Evolutionary conservation across 495 filamentous ascomycete species (phyloP).

Genomic region (Annulohypoxylon moriforme): DNA sequence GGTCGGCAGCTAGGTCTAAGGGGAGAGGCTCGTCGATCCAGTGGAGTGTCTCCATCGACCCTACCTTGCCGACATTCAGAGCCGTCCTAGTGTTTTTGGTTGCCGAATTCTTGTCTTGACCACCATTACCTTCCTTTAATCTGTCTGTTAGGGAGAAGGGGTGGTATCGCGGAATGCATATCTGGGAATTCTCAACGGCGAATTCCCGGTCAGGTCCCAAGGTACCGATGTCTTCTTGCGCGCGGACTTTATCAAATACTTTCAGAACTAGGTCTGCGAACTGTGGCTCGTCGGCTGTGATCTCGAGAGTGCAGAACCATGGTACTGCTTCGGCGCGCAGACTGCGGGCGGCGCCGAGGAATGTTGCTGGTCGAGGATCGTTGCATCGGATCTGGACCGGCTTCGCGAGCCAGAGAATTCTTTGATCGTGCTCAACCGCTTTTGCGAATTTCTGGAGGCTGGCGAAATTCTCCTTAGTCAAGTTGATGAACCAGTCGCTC

Average conservation of each 20-base stretch:
- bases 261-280: slow-evolving; percentile 29
- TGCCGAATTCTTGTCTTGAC: not conserved
- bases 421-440: slow-evolving; percentile 28
- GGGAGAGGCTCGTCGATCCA: slow-evolving; percentile 34
- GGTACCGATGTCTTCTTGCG: slow-evolving; percentile 30
- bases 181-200: slow-evolving; percentile 33
- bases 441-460: slow-evolving; percentile 40
- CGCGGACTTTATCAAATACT: slow-evolving; percentile 42
- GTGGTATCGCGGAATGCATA: slow-evolving; percentile 39
- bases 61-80: slow-evolving; percentile 29
- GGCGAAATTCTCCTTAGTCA: slow-evolving; percentile 33
- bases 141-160: slow-evolving; percentile 30
- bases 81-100: slow-evolving; percentile 13
- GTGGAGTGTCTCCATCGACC: slow-evolving; percentile 42
- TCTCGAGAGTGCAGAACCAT: slow-evolving; percentile 43
- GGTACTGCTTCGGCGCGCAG: slow-evolving; percentile 42
- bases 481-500: slow-evolving; percentile 47
- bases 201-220: slow-evolving; percentile 47
- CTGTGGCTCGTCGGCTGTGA: slow-evolving; percentile 21
- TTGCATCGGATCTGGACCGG: slow-evolving; percentile 47
- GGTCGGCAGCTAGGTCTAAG: slow-evolving; percentile 15
- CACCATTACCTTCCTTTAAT: slow-evolving; percentile 11
- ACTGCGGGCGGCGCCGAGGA: slow-evolving; percentile 38
- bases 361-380: slow-evolving; percentile 45
- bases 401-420: slow-evolving; percentile 50